Percentiles rank a stretch among this genome's conserved stretches.
phyloP scores from a whole-genome alignment of 805 yeast species.

The Sugiyamaella marilandica region DNA sequence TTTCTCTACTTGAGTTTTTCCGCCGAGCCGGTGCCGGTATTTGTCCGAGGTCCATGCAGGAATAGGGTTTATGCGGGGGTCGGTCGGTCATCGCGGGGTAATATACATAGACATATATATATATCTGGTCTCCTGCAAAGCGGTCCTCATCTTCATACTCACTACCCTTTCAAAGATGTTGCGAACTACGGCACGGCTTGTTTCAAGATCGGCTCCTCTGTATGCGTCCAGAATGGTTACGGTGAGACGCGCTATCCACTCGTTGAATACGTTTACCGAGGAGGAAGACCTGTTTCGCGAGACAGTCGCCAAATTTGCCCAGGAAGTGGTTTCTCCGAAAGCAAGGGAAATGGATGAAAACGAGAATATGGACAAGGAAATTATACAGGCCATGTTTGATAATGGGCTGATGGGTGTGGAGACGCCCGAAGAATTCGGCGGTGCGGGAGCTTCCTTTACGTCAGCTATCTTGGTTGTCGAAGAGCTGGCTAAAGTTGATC shows the following conservation, averaged over 20 bases:
- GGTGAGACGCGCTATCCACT: slow-evolving; percentile 6
- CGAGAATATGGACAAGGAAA: slow-evolving; percentile 32
- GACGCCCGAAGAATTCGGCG: slow-evolving; percentile 44
- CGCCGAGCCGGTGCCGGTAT: slow-evolving; percentile 1
- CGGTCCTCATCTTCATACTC: neutral
- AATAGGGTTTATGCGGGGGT: neutral
- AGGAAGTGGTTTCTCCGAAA: slow-evolving; percentile 37
- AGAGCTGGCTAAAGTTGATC: slow-evolving; percentile 42
- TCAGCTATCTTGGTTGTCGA: slow-evolving; percentile 43
- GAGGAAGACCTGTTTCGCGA: slow-evolving; percentile 41
- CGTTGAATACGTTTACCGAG: slow-evolving; percentile 35
- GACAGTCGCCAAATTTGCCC: slow-evolving; percentile 37
- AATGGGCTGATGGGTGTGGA: slow-evolving; percentile 44
- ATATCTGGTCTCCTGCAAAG: neutral
- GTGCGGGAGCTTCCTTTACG: slow-evolving; percentile 43
- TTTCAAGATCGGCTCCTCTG: neutral
- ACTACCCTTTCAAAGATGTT: neutral
- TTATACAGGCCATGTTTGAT: slow-evolving; percentile 34
- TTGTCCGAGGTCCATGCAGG: neutral
- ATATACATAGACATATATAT: neutral
- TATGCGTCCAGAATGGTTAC: neutral
- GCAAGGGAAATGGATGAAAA: slow-evolving; percentile 38
- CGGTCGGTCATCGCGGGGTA: neutral
- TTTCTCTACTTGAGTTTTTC: neutral
- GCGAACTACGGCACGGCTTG: neutral